These are phyloP conservation scores for Backusella macrospora DNA, from an alignment of 192 early-diverging fungal genomes.

Conservation along the genomic window DNA sequence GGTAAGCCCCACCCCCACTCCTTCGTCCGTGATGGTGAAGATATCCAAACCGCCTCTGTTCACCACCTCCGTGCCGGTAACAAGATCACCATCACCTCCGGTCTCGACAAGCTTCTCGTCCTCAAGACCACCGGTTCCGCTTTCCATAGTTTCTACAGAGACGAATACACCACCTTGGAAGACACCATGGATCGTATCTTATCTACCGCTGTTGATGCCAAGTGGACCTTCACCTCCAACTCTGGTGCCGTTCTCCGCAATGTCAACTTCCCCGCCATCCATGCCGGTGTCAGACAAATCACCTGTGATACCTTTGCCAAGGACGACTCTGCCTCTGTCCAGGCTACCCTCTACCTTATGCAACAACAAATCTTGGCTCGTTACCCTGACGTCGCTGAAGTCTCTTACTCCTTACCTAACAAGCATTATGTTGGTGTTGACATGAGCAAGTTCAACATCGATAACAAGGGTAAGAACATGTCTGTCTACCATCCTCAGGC, in stretches of 20 bases:
- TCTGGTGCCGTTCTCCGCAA: slow-evolving; percentile 32
- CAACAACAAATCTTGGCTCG: slow-evolving; percentile 62
- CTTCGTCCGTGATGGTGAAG: slow-evolving; percentile 73
- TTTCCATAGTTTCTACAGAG: slow-evolving; percentile 72
- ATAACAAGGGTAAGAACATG: slow-evolving; percentile 66
- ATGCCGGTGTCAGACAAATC: slow-evolving; percentile 60
- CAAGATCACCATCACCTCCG: slow-evolving; percentile 59
- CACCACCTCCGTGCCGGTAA: slow-evolving; percentile 47
- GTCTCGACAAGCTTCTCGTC: slow-evolving; percentile 71
- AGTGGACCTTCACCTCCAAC: slow-evolving; percentile 59
- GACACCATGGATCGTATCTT: slow-evolving; percentile 77
- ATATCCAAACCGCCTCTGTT: slow-evolving; percentile 65
- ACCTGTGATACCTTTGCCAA: slow-evolving; percentile 76
- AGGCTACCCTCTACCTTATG: slow-evolving; percentile 83
- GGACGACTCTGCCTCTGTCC: slow-evolving; percentile 77
- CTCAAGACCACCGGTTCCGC: slow-evolving; percentile 85
- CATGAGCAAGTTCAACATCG: slow-evolving; percentile 65
- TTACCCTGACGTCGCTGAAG: slow-evolving; percentile 59
- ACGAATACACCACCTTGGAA: slow-evolving; percentile 73
- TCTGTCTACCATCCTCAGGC: slow-evolving; percentile 75
- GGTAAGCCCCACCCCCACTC: slow-evolving; percentile 70
- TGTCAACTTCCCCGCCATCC: slow-evolving; percentile 61
- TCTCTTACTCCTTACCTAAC: slow-evolving; percentile 77
- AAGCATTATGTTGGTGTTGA: slow-evolving; percentile 78
- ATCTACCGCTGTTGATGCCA: slow-evolving; percentile 72